These are phyloP conservation scores for Fusarium sp. DNA, from an alignment of 2,329 filamentous ascomycete genomes.

Conservation along the genomic window DNA sequence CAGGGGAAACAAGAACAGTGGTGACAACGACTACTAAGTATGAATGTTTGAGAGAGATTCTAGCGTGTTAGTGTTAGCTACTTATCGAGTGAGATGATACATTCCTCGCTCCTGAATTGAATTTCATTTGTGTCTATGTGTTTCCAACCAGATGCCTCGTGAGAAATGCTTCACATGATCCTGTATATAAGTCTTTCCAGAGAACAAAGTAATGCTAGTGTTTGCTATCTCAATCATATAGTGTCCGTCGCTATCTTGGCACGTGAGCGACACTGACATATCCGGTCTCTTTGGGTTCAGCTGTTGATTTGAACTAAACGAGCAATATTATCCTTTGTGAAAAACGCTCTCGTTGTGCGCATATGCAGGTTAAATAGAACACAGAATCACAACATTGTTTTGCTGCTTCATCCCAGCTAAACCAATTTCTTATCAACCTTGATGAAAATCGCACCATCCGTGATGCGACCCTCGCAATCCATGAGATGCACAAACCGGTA, in stretches of 20 bases:
- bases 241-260: too few species aligned
- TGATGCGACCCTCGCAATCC: constrained; percentile 73
- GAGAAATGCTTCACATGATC: too few species aligned
- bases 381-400: not conserved
- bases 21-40: constrained; percentile 39
- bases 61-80: constrained; percentile 11
- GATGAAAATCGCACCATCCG: constrained; percentile 77
- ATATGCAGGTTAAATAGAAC: not conserved
- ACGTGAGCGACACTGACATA: too few species aligned
- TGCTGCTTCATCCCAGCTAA: constrained; percentile 18
- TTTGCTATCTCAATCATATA: not conserved
- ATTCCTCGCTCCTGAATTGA: constrained; percentile 15
- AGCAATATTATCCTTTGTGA: not conserved
- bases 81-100: not conserved
- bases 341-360: not conserved
- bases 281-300: too few species aligned
- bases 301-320: not conserved
- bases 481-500: constrained; percentile 82
- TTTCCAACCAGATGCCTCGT: not conserved
- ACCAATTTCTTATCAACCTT: constrained; percentile 71
- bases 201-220: too few species aligned
- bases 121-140: not conserved
- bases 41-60: not conserved
- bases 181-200: too few species aligned
- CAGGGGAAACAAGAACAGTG: constrained; percentile 52